Evolutionary conservation across 1,284 basidiomycete species (phyloP), one percentile per base, ranked within the genome.

Genomic region (Irpex sp.): DNA sequence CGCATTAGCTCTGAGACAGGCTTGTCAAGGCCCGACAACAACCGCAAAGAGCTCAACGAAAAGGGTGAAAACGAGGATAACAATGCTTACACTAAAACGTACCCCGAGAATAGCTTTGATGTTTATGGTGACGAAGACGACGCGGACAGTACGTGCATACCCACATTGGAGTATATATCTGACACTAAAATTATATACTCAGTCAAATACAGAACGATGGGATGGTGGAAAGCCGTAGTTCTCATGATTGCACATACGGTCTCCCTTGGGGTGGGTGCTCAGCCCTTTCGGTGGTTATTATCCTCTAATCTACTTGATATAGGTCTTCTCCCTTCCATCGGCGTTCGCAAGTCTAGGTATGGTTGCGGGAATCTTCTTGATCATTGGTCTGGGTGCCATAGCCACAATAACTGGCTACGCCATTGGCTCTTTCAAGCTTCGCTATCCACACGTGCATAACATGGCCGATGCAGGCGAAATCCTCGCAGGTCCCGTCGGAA

Each of bases 391-490:
- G 16, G 72, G 72, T 10, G 49, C 56, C 2, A 61, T 72, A 19
- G 72, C 72, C 0, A 73, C 72, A 1, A 64, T 66, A 7, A 69
- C 69, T 1, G 72, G 72, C 14, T 73, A 72, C 63, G 36, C 70
- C 36, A 69, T 71, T n/a, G 72, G 72, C 18, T 35, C 55, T 4
- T 73, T 72, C 69, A 72, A 73, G 62, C 62, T 72, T 39, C 67
- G 70, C 10, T 72, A 73, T 56, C 71, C 72, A 5, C 71, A 73
- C 28, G 70, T 73, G 8, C 72, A 73, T 61, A 73, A 73, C 47
- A 73, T 73, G 72, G 72, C 72, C 28, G 83, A 84, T 64, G 81
- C 82, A 16, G 82, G 82, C 1, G 77, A 77, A 60, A 77, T 85
- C 58, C 66, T 85, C 10, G 80, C 79, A 48, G 83, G 82, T 9